phyloP scores from a whole-genome alignment of 2,329 filamentous ascomycete species.

The Dactylellina sp. region DNA sequence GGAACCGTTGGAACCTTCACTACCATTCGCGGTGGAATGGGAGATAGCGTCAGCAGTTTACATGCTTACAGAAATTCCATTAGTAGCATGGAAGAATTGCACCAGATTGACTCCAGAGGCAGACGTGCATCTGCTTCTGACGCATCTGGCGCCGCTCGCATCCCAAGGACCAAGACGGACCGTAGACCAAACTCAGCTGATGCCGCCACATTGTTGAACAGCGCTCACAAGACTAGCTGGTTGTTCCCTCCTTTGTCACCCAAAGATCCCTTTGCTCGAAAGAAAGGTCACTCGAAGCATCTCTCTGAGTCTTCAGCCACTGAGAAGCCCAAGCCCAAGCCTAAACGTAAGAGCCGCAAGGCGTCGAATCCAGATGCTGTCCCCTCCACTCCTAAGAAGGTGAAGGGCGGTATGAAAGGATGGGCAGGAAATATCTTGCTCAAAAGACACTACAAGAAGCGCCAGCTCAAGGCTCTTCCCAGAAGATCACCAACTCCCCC shows the following conservation, averaged over 20 bases:
- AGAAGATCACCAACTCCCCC: slow-evolving; percentile 66
- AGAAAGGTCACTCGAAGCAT: slow-evolving; percentile 56
- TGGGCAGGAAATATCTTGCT: slow-evolving; percentile 76
- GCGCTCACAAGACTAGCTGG: slow-evolving; percentile 47
- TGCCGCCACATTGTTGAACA: slow-evolving; percentile 46
- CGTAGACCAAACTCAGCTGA: slow-evolving; percentile 55
- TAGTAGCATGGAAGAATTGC: slow-evolving; percentile 58
- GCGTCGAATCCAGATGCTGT: slow-evolving; percentile 42
- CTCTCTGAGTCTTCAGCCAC: slow-evolving; percentile 63
- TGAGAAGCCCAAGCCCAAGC: slow-evolving; percentile 42
- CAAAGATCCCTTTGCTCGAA: slow-evolving; percentile 50
- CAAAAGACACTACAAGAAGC: slow-evolving; percentile 65
- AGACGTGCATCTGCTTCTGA: slow-evolving; percentile 63
- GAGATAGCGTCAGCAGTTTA: slow-evolving; percentile 80
- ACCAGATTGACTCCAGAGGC: slow-evolving; percentile 64
- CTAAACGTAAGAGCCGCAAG: slow-evolving; percentile 54
- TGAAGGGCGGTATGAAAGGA: slow-evolving; percentile 71
- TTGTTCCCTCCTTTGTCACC: slow-evolving; percentile 54
- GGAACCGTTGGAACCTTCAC: slow-evolving; percentile 84
- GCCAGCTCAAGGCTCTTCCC: slow-evolving; percentile 65
- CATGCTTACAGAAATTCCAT: slow-evolving; percentile 64
- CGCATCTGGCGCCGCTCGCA: slow-evolving; percentile 59
- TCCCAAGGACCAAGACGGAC: slow-evolving; percentile 38
- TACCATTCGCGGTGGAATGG: slow-evolving; percentile 77
- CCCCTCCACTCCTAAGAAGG: slow-evolving; percentile 61